phyloP scores from a whole-genome alignment of 257 asterid genomes.

The Catharanthus roseus region DNA sequence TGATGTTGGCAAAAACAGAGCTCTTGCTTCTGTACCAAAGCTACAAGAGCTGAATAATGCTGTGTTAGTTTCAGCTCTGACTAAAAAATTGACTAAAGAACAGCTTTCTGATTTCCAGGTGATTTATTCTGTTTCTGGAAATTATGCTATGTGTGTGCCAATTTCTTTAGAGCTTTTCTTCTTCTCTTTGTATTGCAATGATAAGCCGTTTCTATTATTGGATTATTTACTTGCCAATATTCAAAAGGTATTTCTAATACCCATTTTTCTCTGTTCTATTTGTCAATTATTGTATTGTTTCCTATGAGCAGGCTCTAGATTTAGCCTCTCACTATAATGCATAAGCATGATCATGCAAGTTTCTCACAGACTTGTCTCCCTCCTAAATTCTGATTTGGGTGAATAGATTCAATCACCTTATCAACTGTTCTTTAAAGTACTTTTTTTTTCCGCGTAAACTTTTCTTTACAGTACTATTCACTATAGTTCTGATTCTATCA shows the following conservation, averaged over 20 bases:
- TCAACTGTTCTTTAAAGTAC: too few relatives aligned
- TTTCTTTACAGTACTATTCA: too few relatives aligned
- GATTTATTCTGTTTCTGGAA: background rate
- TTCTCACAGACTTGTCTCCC: too few relatives aligned
- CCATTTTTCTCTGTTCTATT: background rate
- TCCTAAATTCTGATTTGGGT: background rate
- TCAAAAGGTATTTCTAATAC: background rate
- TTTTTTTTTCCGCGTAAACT: too few relatives aligned
- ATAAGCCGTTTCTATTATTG: background rate
- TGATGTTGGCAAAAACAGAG: slow-evolving; percentile 87
- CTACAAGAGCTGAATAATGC: slow-evolving; percentile 91
- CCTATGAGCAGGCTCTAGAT: background rate
- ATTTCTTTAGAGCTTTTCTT: background rate
- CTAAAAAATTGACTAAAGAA: slow-evolving; percentile 61
- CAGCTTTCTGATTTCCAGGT: slow-evolving; percentile 80
- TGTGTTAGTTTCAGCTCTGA: slow-evolving; percentile 59
- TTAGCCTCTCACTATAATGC: background rate
- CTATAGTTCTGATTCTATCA: background rate
- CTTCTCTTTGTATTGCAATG: too few relatives aligned
- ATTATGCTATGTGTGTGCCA: background rate
- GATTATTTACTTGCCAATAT: background rate
- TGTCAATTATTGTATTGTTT: background rate
- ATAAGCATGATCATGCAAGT: background rate
- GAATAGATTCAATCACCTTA: background rate
- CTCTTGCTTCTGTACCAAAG: slow-evolving; percentile 78